phyloP scores from a whole-genome alignment of 495 filamentous ascomycete genomes.

The Chaetomium tenue region DNA sequence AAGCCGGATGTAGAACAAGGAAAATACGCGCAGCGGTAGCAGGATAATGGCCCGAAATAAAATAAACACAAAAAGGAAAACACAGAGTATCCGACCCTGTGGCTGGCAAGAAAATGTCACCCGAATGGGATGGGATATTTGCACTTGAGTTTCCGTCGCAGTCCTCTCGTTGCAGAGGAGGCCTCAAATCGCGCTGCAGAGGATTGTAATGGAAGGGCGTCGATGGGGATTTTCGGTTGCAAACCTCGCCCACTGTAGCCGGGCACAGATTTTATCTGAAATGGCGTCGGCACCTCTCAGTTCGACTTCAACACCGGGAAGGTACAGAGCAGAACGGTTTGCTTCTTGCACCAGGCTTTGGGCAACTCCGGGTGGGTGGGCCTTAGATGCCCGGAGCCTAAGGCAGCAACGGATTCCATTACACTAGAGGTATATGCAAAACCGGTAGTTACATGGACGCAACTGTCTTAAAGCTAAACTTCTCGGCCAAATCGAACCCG shows the following conservation, averaged over 20 bases:
- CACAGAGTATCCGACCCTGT: not conserved
- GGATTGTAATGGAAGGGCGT: not conserved
- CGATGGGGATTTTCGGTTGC: not conserved
- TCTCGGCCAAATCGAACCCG: no score
- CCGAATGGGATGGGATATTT: not conserved
- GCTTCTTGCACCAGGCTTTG: not conserved
- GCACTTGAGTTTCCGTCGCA: not conserved
- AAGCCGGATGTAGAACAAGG: not conserved
- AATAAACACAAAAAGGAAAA: not conserved
- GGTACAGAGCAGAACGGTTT: not conserved
- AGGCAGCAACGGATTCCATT: slow-evolving; percentile 9
- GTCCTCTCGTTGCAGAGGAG: not conserved
- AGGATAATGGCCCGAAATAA: not conserved
- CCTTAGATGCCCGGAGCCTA: not conserved
- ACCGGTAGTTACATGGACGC: no score
- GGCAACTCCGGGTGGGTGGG: not conserved
- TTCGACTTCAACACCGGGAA: not conserved
- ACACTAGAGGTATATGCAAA: no score
- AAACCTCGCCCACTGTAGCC: slow-evolving; percentile 3
- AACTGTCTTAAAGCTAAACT: no score
- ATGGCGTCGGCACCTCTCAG: not conserved
- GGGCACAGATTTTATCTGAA: not conserved
- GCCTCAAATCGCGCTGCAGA: slow-evolving; percentile 1
- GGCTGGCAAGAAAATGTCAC: not conserved
- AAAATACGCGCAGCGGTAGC: not conserved